phyloP scores from a whole-genome alignment of 2,329 filamentous ascomycete species.

The Aspergillus quadrilineatus region DNA sequence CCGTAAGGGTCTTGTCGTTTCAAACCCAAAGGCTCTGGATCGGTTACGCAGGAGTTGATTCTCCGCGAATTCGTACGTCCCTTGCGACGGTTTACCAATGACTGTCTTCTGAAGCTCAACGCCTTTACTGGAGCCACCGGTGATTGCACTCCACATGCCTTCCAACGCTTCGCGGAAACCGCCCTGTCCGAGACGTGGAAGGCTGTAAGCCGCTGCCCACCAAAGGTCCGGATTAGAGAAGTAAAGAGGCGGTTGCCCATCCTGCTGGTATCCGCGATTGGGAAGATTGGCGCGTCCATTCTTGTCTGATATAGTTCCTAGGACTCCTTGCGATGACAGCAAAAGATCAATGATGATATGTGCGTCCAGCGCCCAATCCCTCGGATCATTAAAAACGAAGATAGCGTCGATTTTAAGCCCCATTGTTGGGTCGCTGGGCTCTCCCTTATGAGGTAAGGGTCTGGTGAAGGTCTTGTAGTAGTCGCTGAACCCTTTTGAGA shows the following conservation, averaged over 20 bases:
- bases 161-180: conserved; percentile 80
- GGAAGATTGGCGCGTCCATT: conserved; percentile 66
- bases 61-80: conserved; percentile 84
- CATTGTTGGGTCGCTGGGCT: conserved; percentile 43
- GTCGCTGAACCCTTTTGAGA: conserved; percentile 64
- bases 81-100: conserved; percentile 77
- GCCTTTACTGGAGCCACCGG: conserved; percentile 55
- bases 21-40: conserved; percentile 45
- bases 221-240: conserved; percentile 89
- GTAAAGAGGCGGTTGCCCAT: conserved; percentile 76
- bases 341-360: conserved; percentile 83
- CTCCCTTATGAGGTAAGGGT: conserved; percentile 37
- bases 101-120: conserved; percentile 61
- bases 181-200: conserved; percentile 86
- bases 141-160: conserved; percentile 75
- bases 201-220: conserved; percentile 82
- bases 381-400: conserved; percentile 91
- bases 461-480: conserved; percentile 57
- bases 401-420: conserved; percentile 81
- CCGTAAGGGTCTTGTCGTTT: conserved; percentile 52
- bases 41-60: conserved; percentile 65
- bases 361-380: conserved; percentile 90
- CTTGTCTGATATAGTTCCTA: conserved; percentile 74
- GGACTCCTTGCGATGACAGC: conserved; percentile 71
- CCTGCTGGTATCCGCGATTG: conserved; percentile 77